phyloP scores from a whole-genome alignment of 2,329 filamentous ascomycete species.

The Dothideomycetes sp. region DNA sequence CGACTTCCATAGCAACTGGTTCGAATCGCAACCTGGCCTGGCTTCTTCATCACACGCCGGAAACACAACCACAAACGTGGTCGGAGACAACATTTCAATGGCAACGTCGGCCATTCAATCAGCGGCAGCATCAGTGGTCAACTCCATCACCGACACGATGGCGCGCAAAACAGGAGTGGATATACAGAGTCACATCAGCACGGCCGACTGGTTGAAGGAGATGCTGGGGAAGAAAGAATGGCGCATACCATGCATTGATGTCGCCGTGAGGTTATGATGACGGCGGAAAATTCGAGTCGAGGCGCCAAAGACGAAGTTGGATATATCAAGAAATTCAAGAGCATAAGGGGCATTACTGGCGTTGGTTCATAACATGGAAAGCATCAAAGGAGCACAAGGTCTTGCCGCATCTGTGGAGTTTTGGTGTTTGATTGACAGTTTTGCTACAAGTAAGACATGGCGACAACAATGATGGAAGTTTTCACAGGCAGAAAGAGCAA shows the following conservation, averaged over 20 bases:
- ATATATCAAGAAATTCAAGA: constrained; percentile 1
- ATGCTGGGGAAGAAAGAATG: constrained; percentile 76
- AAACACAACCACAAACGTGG: constrained; percentile 23
- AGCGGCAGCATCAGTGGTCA: constrained; percentile 58
- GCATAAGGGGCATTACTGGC: constrained; percentile 11
- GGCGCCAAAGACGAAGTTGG: not conserved
- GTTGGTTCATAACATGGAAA: constrained; percentile 9
- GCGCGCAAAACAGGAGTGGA: constrained; percentile 36
- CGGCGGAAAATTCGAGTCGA: constrained; percentile 17
- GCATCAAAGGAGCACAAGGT: not conserved
- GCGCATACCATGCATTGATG: constrained; percentile 83
- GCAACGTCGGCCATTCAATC: constrained; percentile 50
- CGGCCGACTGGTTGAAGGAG: constrained; percentile 77
- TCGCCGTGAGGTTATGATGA: constrained; percentile 72
- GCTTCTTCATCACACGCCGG: constrained; percentile 17
- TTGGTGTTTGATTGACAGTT: not conserved
- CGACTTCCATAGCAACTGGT: constrained; percentile 88
- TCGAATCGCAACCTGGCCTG: constrained; percentile 57
- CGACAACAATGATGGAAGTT: too few species aligned
- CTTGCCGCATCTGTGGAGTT: constrained; percentile 10
- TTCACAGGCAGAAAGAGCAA: too few species aligned
- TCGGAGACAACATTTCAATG: constrained; percentile 58
- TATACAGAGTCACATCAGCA: constrained; percentile 61
- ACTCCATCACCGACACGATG: constrained; percentile 55
- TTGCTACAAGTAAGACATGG: not conserved